Percentiles rank a stretch among this genome's conserved stretches.
phyloP scores from a whole-genome alignment of 1,139 yeast species.

The Candida freyschussii region DNA sequence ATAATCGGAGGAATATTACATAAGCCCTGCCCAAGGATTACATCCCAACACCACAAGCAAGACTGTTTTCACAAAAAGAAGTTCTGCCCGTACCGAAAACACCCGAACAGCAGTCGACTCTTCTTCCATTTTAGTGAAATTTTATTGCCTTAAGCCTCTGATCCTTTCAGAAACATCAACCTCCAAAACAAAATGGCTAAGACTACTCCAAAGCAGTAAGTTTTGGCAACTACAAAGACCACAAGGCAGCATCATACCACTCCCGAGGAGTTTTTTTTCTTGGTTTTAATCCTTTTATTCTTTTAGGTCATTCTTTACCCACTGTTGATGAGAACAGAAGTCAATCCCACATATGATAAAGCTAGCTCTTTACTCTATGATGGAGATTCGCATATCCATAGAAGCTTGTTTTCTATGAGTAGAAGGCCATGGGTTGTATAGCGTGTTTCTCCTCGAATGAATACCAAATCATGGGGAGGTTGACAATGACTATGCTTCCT shows the following conservation, averaged over 20 bases:
- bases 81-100: too few species aligned
- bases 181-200: constrained; percentile 29
- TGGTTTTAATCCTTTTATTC: not conserved
- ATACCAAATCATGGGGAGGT: too few species aligned
- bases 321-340: too few species aligned
- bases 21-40: too few species aligned
- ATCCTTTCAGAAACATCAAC: constrained; percentile 3
- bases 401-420: constrained; percentile 9
- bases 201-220: constrained; percentile 31
- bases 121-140: too few species aligned
- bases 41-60: too few species aligned
- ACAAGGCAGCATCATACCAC: constrained; percentile 1
- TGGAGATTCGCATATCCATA: constrained; percentile 7
- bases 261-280: constrained; percentile 5
- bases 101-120: too few species aligned
- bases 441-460: too few species aligned
- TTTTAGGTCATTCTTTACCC: constrained; percentile 4
- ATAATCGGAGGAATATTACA: too few species aligned
- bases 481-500: constrained; percentile 26
- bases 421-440: constrained; percentile 26
- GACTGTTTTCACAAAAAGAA: too few species aligned
- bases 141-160: too few species aligned
- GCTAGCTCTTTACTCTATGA: constrained; percentile 20
- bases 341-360: too few species aligned
- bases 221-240: constrained; percentile 5